These are phyloP conservation scores for Epichloe scottii DNA, from an alignment of 2,329 filamentous ascomycete species.

Conservation along the genomic window DNA sequence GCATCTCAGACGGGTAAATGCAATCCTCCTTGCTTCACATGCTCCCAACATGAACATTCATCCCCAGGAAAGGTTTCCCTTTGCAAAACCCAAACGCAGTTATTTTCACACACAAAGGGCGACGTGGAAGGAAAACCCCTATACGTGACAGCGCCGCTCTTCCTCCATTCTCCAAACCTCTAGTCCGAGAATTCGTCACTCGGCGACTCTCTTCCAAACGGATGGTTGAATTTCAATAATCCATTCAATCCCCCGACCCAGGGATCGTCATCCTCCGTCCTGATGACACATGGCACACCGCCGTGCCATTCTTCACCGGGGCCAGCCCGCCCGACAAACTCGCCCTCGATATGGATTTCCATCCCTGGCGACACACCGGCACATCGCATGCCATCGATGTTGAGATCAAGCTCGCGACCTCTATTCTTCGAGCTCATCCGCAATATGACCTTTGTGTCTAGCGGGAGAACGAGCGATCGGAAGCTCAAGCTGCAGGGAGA, in stretches of 20 bases:
- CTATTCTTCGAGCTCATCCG: conserved; percentile 71
- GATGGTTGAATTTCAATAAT: conserved; percentile 92
- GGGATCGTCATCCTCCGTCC: conserved; percentile 67
- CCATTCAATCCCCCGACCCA: conserved; percentile 95
- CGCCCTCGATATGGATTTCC: conserved; percentile 82
- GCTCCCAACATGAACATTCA: no score
- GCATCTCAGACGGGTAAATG: neutral
- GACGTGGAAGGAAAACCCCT: no score
- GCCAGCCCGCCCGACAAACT: conserved; percentile 48
- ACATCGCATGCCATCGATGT: conserved; percentile 62
- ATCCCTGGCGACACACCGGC: conserved; percentile 59
- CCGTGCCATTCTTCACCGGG: conserved; percentile 47
- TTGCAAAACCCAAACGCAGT: neutral
- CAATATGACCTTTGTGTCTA: conserved; percentile 72
- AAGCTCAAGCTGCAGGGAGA: conserved; percentile 88
- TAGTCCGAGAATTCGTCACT: conserved; percentile 19
- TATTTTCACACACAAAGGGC: no score
- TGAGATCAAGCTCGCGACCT: conserved; percentile 64
- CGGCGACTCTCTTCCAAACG: conserved; percentile 52
- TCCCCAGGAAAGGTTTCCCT: no score
- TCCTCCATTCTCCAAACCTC: neutral
- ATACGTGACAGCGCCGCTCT: neutral
- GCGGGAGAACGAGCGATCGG: conserved; percentile 76
- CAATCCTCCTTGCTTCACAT: neutral
- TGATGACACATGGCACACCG: conserved; percentile 84